Base-by-base conservation (phyloP, 176 grass and related monocot species). In the Ensete glaucum region DNA sequence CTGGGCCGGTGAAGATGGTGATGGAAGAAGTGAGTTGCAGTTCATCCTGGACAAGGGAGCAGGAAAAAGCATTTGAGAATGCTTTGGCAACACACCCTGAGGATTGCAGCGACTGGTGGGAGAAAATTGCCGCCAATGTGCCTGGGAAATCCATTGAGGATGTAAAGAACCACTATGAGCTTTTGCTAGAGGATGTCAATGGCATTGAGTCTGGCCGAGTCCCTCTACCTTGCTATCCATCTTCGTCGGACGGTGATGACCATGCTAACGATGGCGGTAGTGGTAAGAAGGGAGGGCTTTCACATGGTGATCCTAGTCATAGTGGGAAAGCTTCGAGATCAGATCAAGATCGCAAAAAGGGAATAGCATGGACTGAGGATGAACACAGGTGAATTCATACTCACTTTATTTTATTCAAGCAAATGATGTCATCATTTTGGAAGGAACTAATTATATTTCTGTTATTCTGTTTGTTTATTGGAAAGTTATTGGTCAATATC, bases 311-410 rank as follows among this genome's bases (percentile, higher is more conserved):
- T 69, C 48, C 66, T 3, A 49, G 14, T 69, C 66, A 69, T 69
- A 17, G 66, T 69, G 66, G 66, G 29, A 73, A 55, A 49, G 22
- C 12, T 15, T 73, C 52, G 11, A 73, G 15, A 8, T 24, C 52
- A 19, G 71, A 73, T 25, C 52, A 26, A 55, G 71, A 73, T n/a
- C 71, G 71, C 17, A 50, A 52, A 16, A 73, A 73, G 51, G 71
- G 71, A 53, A 27, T 73, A 17, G 71, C 71, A 9, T 73, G 71
- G 71, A 73, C 71, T 22, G 71, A 73, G 52, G 71, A 73, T 73
- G 71, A 73, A 25, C 71, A 73, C 71, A 73, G 71, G 71, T 73
- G 51, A 54, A 55, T 8, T 9, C 21, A 1, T 73, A 25, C 10
- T 73, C 64, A 12, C 25, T 68, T 21, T 22, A 22, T 27, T 21